Evolutionary conservation across 2,329 filamentous ascomycete genomes (phyloP), one percentile per base, ranked within the genome.

Genomic region (Aureobasidium subglaciale): DNA sequence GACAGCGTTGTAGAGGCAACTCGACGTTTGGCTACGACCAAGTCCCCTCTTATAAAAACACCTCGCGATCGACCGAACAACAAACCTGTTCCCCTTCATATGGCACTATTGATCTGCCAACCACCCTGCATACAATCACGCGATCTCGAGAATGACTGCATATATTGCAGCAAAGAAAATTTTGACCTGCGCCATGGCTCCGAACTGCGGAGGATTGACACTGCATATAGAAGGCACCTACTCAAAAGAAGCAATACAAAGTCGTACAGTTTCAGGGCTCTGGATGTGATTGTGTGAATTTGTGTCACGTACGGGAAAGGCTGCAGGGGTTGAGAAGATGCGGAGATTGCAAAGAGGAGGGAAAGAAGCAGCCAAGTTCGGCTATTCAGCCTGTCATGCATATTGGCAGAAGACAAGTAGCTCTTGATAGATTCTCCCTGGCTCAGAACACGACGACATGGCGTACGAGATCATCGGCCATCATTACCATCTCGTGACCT

Each of bases 401-500:
- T 20, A 38, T 27, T 18, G 30, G 32, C 24, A 49, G 22, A 32
- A 27, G 32, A 35, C 30, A 37, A 37, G 45, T 30, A 18, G n/a
- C 15, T 49, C 4, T 38, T 18, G 15, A 16, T 41, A 43, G 38
- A 35, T 43, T 35, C 27, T 15, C 15, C 41, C 37, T 38, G 43
- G 11, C 27, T 34, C 37, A 20, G 13, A 13, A 24, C 35, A 56
- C 43, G 22, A 45, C n/a, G 22, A 45, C n/a, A 54, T 52, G 35
- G 11, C 8, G 15, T 25, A 56, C 42, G n/a, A 37, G 7, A 54
- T 55, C 40, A 53, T 43, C 46, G 60, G 20, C 59, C 59, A 34
- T 63, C 62, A 38, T 58, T 59, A 59, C 48, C 48, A 29, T 63
- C 63, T 35, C 61, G 60, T 56, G 64, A 60, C 54, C 64, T 58